Evolutionary conservation across 345 rosid species (phyloP), one percentile per base, ranked within the genome.

Genomic region (Hibiscus trionum): DNA sequence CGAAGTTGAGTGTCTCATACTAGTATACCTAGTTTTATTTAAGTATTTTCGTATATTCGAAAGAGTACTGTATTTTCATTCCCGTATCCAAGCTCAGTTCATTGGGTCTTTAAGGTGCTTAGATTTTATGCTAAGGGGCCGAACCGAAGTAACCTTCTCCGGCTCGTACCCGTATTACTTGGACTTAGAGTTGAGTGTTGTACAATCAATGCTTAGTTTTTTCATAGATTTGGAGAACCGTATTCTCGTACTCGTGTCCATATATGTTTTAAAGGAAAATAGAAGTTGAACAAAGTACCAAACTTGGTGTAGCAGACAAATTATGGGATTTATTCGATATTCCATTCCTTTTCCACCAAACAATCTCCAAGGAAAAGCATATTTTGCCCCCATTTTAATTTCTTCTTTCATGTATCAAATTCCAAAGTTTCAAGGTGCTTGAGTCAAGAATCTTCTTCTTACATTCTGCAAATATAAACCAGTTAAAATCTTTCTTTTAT

Each of bases 271-370:
- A 10, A 39, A 39, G 16, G 14, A 47, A 49, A 49, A n/a, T 52
- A 52, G 9, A 16, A n/a, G 57, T 5, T 52, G 96, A 90, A 91
- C 85, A 86, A 79, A 89, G 53, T 90, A 82, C 97, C 93, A 87
- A 91, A 88, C 92, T 91, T 95, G 83, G 82, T 80, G 84, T 91
- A 83, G 85, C 85, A 77, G 97, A 88, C 90, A 86, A 77, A 73
- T 49, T 12, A 77, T 33, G 76, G 91, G 87, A 90, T 86, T 78
- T 82, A 78, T 95, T 88, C 96, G 76, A 73, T 77, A 86, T 88
- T 87, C 84, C 79, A 78, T 82, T 86, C 91, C 81, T 84, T 82
- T 15, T 82, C 85, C 84, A 84, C 77, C 83, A 80, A 81, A 82
- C 78, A 72, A 84, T 82, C 82, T 84, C 82, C 75, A 85, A 85